A percentile compares a stretch with the other conserved stretches of the same genome.
phyloP scores from a whole-genome alignment of 2,329 filamentous ascomycete species.

The Nigrospora sphaerica region DNA sequence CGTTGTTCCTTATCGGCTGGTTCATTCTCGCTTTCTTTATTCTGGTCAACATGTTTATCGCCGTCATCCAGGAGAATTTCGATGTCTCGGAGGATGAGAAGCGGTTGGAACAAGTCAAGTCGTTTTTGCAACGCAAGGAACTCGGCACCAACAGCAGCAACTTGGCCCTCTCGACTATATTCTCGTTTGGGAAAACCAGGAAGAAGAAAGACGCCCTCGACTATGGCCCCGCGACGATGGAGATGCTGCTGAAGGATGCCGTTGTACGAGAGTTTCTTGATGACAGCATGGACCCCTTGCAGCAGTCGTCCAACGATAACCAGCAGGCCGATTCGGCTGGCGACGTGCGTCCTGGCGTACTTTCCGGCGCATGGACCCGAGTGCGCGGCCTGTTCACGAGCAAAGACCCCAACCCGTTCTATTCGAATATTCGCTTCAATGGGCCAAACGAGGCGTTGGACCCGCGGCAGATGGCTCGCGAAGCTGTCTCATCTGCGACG shows the following conservation, averaged over 20 bases:
- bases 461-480: conserved; percentile 79
- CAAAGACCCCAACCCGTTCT: conserved; percentile 89
- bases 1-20: conserved; percentile 87
- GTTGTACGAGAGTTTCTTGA: conserved; percentile 94
- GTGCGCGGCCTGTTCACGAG: conserved; percentile 49
- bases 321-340: conserved; percentile 28
- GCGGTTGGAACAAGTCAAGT: conserved; percentile 89
- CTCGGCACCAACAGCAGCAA: conserved; percentile 65
- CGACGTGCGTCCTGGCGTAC: conserved; percentile 46
- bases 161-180: conserved; percentile 66
- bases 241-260: conserved; percentile 94
- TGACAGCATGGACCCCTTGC: conserved; percentile 48
- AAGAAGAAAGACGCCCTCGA: conserved; percentile 76
- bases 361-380: conserved; percentile 57
- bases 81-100: conserved; percentile 98
- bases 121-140: conserved; percentile 88
- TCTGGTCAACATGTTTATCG: conserved; percentile 99
- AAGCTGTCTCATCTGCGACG: conserved; percentile 78
- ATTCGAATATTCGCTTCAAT: conserved; percentile 66
- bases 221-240: conserved; percentile 84
- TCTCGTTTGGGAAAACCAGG: conserved; percentile 52
- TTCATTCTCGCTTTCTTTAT: conserved; percentile 95
- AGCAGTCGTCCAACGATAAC: conserved; percentile 28
- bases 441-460: conserved; percentile 72
- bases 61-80: conserved; percentile 99